Evolutionary conservation across 2,329 filamentous ascomycete genomes (phyloP).

Genomic region (Penicillium sclerotiorum): DNA sequence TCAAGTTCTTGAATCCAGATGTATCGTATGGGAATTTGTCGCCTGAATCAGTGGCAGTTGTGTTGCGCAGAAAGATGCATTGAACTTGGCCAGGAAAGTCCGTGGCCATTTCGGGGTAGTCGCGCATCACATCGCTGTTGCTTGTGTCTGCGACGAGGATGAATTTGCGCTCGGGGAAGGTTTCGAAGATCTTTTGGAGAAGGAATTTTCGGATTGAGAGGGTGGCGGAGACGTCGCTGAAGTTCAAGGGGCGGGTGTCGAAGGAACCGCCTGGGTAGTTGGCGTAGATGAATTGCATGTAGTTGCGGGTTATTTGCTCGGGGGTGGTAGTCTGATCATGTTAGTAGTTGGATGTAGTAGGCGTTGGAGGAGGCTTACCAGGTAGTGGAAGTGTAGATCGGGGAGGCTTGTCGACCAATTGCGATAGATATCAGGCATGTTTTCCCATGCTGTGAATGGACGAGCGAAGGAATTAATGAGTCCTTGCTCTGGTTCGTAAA

Average conservation of each 20-base stretch:
- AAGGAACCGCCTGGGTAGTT: constrained; percentile 77
- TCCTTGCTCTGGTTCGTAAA: constrained; percentile 74
- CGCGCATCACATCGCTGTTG: constrained; percentile 74
- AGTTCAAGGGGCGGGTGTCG: constrained; percentile 77
- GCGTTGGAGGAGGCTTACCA: constrained; percentile 41
- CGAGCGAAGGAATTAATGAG: constrained; percentile 75
- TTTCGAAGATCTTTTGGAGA: constrained; percentile 71
- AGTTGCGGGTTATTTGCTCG: constrained; percentile 74
- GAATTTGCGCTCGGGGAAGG: constrained; percentile 74
- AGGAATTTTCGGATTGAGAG: constrained; percentile 71
- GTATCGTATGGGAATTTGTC: constrained; percentile 78
- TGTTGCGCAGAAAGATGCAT: constrained; percentile 78
- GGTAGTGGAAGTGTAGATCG: constrained; percentile 77
- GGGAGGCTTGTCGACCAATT: constrained; percentile 71
- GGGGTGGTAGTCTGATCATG: constrained; percentile 66
- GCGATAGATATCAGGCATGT: constrained; percentile 78
- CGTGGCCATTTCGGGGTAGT: constrained; percentile 60
- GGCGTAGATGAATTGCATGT: constrained; percentile 76
- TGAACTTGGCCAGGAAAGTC: constrained; percentile 72
- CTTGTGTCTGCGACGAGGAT: constrained; percentile 75
- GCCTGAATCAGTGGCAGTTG: constrained; percentile 65
- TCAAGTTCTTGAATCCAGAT: constrained; percentile 66
- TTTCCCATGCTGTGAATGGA: constrained; percentile 71
- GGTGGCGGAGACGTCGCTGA: constrained; percentile 73
- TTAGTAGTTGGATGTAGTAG: not conserved